Evolutionary conservation across 2,329 filamentous ascomycete genomes (phyloP).

Genomic region (Diplodia intermedia): DNA sequence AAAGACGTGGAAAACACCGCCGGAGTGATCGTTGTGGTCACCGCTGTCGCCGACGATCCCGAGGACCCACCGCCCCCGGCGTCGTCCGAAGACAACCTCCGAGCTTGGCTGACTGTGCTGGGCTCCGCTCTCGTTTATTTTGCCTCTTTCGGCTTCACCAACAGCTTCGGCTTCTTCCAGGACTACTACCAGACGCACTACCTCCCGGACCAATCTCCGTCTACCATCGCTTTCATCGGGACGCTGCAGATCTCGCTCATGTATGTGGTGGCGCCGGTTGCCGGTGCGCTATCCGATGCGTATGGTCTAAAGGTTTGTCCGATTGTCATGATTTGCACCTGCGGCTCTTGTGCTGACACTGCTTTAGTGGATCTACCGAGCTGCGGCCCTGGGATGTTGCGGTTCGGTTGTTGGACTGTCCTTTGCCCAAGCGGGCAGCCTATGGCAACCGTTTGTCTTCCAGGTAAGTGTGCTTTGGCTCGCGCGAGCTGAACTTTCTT

Average conservation of each 20-base stretch:
- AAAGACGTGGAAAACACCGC: slow-evolving; percentile 19
- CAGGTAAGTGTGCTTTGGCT: neutral
- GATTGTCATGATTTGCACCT: neutral
- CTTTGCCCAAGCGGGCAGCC: slow-evolving; percentile 7
- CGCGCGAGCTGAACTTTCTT: neutral
- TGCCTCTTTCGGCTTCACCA: slow-evolving; percentile 23
- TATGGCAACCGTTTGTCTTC: slow-evolving; percentile 23
- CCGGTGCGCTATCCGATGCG: slow-evolving; percentile 5
- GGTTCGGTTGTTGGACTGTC: slow-evolving; percentile 18
- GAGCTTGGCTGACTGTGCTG: slow-evolving; percentile 22
- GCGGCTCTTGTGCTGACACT: neutral
- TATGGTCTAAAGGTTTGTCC: slow-evolving; percentile 17
- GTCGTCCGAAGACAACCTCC: slow-evolving; percentile 12
- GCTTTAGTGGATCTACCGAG: slow-evolving; percentile 21
- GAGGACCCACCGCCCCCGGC: neutral
- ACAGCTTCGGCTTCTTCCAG: slow-evolving; percentile 44
- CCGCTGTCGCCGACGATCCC: neutral
- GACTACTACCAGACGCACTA: slow-evolving; percentile 45
- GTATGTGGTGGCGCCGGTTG: slow-evolving; percentile 19
- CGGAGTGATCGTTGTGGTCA: neutral
- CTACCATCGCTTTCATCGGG: slow-evolving; percentile 23
- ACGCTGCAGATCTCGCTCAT: slow-evolving; percentile 18
- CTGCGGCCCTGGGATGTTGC: slow-evolving; percentile 12
- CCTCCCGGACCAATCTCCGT: slow-evolving; percentile 15
- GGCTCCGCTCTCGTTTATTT: slow-evolving; percentile 21